Conservation (phyloP, 805 yeast genomes). For the Scheffersomyces coipomensis region DNA sequence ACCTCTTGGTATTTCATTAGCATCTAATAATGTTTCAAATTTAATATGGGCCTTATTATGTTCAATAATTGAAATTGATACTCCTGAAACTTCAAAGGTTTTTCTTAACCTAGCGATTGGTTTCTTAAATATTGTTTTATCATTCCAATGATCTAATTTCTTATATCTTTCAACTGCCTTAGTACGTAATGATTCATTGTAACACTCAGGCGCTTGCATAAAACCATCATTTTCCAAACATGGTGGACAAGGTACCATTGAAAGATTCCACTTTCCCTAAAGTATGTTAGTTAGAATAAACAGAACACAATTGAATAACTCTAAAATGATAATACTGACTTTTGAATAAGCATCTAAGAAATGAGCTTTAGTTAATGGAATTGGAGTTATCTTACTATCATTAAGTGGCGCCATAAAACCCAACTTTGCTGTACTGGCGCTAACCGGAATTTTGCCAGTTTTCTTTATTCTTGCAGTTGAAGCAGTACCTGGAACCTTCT, state of each 20-base stretch:
- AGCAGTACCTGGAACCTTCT: background rate
- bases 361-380: slow-evolving; percentile 44
- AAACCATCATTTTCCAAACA: slow-evolving; percentile 45
- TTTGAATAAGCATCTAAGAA: slow-evolving; percentile 54
- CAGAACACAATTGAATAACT: too few species aligned
- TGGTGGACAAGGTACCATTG: slow-evolving; percentile 54
- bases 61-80: slow-evolving; percentile 58
- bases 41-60: slow-evolving; percentile 48
- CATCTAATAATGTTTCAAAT: slow-evolving; percentile 45
- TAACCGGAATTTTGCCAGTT: background rate
- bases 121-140: slow-evolving; percentile 32
- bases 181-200: slow-evolving; percentile 46
- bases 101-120: slow-evolving; percentile 37
- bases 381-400: slow-evolving; percentile 16
- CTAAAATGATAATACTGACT: slow-evolving; percentile 26
- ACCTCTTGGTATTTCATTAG: slow-evolving; percentile 51
- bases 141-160: slow-evolving; percentile 49
- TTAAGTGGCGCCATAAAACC: slow-evolving; percentile 17
- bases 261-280: slow-evolving; percentile 54
- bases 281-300: too few species aligned
- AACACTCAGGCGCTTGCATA: slow-evolving; percentile 60
- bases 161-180: slow-evolving; percentile 41
- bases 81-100: slow-evolving; percentile 47
- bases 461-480: background rate
- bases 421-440: background rate